Evolutionary conservation across 331 rosid genomes (phyloP), one percentile per base, ranked within the genome.

Genomic region (Dryas integrifolia): DNA sequence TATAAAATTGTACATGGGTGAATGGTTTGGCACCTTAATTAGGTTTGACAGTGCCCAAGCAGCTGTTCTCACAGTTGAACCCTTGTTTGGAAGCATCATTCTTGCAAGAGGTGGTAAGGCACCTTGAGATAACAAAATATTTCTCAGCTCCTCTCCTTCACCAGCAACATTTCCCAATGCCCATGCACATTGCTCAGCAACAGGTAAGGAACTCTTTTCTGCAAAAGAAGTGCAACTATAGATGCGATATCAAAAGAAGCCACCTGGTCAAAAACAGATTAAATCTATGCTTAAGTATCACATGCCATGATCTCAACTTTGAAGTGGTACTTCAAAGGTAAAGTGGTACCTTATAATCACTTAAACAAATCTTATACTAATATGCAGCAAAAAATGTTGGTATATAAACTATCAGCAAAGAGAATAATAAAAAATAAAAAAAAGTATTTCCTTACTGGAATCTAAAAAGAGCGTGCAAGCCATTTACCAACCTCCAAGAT

Each of bases 11-110:
- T 43, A 39, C 24, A 16, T 9, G 35, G 4, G n/a, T 4, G 43
- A 59, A 71, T 38, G 70, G 71, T 77, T 75, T 63, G 64, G 76
- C 75, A 95, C 99, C 96, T 95, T 95, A 79, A 95, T 95, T 69
- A 95, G 86, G 83, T 95, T 95, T 66, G 99, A 95, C 81, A 95
- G 81, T 79, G 97, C 96, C 99, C 99, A 95, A 75, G 97, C 96
- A 79, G 97, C 96, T 71, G 92, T 92, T 86, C 89, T 84, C 76
- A 89, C 92, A 4, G 97, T 84, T 73, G 99, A 95, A 60, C 96
- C 92, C 85, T 80, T 89, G 80, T 78, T 77, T 73, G 92, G 96
- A 72, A 85, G 90, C 90, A 92, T 81, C 97, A 91, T 88, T 84
- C 93, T 89, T 35, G 98, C 96, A 82, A 91, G 96, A 77, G 96